These are phyloP conservation scores for Epichloe hybrida DNA, from an alignment of 2,329 filamentous ascomycete species.

Conservation along the genomic window DNA sequence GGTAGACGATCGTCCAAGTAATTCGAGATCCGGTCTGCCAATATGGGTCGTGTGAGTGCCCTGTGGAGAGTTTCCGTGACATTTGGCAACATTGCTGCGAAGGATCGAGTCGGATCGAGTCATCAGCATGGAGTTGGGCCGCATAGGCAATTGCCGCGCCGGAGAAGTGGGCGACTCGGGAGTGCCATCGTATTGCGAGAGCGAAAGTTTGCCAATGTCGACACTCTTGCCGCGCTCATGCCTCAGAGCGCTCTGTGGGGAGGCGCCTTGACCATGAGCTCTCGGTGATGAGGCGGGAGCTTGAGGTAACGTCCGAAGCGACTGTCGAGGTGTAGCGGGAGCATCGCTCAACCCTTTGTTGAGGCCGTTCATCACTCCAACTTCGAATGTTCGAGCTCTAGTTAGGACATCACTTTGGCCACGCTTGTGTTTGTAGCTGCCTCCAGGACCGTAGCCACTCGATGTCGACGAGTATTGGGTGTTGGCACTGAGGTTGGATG, in stretches of 20 bases:
- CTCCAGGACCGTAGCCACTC: conserved; percentile 34
- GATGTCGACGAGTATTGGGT: conserved; percentile 61
- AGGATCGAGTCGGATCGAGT: conserved; percentile 42
- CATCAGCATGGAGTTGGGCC: conserved; percentile 49
- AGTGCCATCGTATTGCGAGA: conserved; percentile 28
- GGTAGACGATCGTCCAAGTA: conserved; percentile 77
- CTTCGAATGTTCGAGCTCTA: conserved; percentile 35
- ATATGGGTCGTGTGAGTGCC: conserved; percentile 30
- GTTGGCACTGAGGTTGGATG: conserved; percentile 42
- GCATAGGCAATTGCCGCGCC: conserved; percentile 27
- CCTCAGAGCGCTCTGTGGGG: conserved; percentile 12
- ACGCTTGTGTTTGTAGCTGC: conserved; percentile 46
- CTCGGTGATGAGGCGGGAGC: conserved; percentile 37
- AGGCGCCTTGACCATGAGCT: conserved; percentile 20
- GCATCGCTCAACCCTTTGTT: conserved; percentile 43
- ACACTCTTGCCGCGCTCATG: conserved; percentile 51
- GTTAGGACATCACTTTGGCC: conserved; percentile 58
- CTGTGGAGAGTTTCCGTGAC: conserved; percentile 17
- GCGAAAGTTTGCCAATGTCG: conserved; percentile 43
- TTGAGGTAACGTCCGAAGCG: conserved; percentile 61
- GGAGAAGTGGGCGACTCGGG: conserved; percentile 28
- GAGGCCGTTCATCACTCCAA: conserved; percentile 28
- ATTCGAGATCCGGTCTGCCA: conserved; percentile 60
- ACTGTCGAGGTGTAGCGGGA: conserved; percentile 63
- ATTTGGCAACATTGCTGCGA: conserved; percentile 19